phyloP scores from a whole-genome alignment of 768 basidiomycete genomes.

The Lyophyllum atratum region DNA sequence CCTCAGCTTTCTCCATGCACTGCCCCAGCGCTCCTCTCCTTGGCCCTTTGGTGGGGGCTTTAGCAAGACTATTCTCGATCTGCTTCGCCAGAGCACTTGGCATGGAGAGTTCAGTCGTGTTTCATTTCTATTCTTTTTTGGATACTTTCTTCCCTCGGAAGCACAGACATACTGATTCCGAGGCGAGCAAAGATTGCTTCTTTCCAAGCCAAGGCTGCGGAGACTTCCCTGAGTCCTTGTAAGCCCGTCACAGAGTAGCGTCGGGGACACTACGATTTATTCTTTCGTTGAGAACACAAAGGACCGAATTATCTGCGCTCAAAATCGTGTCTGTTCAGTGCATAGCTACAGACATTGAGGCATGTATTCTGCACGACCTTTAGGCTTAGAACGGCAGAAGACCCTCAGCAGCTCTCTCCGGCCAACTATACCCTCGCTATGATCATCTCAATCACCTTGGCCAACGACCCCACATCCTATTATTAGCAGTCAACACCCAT shows the following conservation, averaged over 20 bases:
- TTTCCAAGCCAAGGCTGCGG: no score
- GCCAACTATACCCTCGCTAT: background rate
- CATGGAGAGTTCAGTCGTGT: background rate
- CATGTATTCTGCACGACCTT: background rate
- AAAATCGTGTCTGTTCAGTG: no score
- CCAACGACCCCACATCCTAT: background rate
- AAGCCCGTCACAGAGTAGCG: no score
- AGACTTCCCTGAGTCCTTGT: no score
- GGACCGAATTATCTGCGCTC: background rate
- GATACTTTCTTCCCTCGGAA: background rate
- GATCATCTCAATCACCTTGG: background rate
- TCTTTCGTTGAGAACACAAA: background rate
- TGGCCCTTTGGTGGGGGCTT: background rate
- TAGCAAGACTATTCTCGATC: background rate
- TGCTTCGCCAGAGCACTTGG: background rate
- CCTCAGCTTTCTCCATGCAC: background rate
- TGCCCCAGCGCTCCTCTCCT: background rate
- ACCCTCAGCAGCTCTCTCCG: background rate
- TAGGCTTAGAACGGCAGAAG: background rate
- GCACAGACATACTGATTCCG: background rate
- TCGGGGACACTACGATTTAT: background rate
- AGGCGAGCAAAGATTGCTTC: background rate
- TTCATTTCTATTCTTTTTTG: background rate
- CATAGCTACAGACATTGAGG: background rate
- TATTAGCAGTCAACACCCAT: conserved; percentile 1